Conservation (phyloP, 225 moss, liverwort and hornwort genomes). For the Bryum argenteum region DNA sequence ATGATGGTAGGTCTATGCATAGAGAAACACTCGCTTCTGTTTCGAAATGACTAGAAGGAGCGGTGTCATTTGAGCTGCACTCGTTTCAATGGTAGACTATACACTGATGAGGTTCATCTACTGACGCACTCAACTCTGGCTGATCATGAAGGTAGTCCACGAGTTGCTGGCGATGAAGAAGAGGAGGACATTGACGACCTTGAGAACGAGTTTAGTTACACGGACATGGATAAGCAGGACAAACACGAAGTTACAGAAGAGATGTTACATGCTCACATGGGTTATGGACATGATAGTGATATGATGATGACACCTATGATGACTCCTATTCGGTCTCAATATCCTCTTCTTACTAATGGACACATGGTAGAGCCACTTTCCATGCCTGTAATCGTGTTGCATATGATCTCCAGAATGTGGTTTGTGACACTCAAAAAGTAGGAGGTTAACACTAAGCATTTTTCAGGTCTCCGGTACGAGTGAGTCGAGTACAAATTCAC, state of each 20-base stretch:
- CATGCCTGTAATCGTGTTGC: background rate
- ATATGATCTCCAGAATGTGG: background rate
- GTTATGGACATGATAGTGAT: constrained; percentile 53
- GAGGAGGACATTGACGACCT: constrained; percentile 82
- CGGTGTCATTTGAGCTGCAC: constrained; percentile 1
- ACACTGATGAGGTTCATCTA: background rate
- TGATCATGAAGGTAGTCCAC: constrained; percentile 62
- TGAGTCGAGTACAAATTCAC: constrained; percentile 47
- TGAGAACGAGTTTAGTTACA: constrained; percentile 72
- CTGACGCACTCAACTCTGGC: constrained; percentile 11
- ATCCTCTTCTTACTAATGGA: constrained; percentile 76
- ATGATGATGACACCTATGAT: constrained; percentile 51
- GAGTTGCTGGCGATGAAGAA: constrained; percentile 76
- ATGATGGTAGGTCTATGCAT: background rate
- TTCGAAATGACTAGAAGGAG: constrained; percentile 8
- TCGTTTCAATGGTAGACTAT: background rate
- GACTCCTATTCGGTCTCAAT: constrained; percentile 53
- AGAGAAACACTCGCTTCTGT: background rate
- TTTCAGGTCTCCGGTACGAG: constrained; percentile 50
- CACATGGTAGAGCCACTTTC: constrained; percentile 37
- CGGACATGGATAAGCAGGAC: constrained; percentile 40
- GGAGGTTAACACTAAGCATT: constrained; percentile 7
- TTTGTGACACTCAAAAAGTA: constrained; percentile 3
- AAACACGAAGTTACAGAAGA: constrained; percentile 55
- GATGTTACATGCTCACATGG: constrained; percentile 57